Base-by-base conservation (phyloP, 371 early-diverging fungal genomes). In the Nematocida sp. region DNA sequence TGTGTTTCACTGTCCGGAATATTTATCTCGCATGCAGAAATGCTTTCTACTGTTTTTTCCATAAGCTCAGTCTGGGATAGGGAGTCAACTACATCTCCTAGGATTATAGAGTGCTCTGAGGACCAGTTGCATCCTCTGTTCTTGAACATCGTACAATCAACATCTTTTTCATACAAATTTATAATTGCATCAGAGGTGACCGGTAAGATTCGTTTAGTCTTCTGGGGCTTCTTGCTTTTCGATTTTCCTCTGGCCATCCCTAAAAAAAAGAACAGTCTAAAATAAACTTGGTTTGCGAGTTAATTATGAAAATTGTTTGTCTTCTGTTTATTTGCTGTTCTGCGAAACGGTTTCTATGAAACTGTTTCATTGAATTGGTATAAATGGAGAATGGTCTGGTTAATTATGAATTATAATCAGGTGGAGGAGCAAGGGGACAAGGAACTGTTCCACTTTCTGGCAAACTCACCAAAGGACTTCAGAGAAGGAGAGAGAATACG, bases 401-500 rank as follows among this genome's bases (percentile, higher is more conserved):
- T 53, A 47, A 53, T 65, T 54, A 77, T 70, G 75, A 78, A 81
- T 49, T 76, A 77, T 57, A 78, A 47, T 61, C 63, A 78, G 53
- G 63, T 76, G 53, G 78, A 78, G 35, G 40, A 70, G 40, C 77
- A 82, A 49, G 74, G 76, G 37, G 84, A 84, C 61, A 79, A 77
- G 43, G 84, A 84, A 15, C 80, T 84, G 41, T 81, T 82, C 61
- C 78, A 79, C 19, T 84, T 84, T 60, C 77, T 84, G 31, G 53
- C 80, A 5, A 82, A 81, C 74, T 79, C 81, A 7, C 84, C 84
- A 17, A 84, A 84, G 63, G 78, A 79, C 48, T 84, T 84, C 47
- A 63, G 80, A 46, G 84, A 82, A 25, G 77, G 76, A 31, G 84
- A 84, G 57, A 70, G 79, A 52, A 84, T 84, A 41, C 77, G 77